Evolutionary conservation across 2,329 filamentous ascomycete species (phyloP).

Genomic region (Monosporascus sp.): DNA sequence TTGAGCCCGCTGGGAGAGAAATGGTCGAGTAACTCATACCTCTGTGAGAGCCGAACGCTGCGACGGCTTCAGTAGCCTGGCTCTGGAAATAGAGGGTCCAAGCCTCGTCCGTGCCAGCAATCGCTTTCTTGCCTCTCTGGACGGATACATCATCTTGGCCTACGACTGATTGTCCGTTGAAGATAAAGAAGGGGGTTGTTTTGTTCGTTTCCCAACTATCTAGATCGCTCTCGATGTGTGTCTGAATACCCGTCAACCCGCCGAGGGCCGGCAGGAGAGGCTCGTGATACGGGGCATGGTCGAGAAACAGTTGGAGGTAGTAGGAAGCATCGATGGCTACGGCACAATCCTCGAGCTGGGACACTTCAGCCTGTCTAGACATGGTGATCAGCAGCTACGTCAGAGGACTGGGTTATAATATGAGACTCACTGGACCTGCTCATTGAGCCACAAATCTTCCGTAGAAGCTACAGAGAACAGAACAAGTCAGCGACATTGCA

Average conservation of each 20-base stretch:
- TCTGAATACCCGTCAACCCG: constrained; percentile 74
- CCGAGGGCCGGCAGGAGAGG: constrained; percentile 86
- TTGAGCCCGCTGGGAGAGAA: neutral
- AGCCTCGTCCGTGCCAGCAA: constrained; percentile 67
- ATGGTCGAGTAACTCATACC: constrained; percentile 40
- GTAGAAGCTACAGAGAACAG: constrained; percentile 24
- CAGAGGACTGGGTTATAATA: neutral
- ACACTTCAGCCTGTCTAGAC: constrained; percentile 53
- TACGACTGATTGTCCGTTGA: constrained; percentile 78
- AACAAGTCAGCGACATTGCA: constrained; percentile 10
- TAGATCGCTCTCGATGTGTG: constrained; percentile 71
- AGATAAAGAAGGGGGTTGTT: constrained; percentile 82
- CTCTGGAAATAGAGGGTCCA: constrained; percentile 84
- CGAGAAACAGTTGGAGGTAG: constrained; percentile 76
- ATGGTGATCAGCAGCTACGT: constrained; percentile 6
- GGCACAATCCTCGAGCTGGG: constrained; percentile 66
- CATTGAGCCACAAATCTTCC: constrained; percentile 37
- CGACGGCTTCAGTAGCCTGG: constrained; percentile 73
- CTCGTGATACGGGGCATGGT: constrained; percentile 66
- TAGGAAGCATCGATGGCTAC: constrained; percentile 87
- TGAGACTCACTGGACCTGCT: constrained; percentile 25
- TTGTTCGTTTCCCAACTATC: constrained; percentile 63
- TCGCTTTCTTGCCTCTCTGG: constrained; percentile 59
- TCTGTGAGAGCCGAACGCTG: constrained; percentile 73
- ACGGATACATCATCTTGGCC: constrained; percentile 68